phyloP scores from a whole-genome alignment of 2,329 filamentous ascomycete genomes.

The Neonectria faginata region DNA sequence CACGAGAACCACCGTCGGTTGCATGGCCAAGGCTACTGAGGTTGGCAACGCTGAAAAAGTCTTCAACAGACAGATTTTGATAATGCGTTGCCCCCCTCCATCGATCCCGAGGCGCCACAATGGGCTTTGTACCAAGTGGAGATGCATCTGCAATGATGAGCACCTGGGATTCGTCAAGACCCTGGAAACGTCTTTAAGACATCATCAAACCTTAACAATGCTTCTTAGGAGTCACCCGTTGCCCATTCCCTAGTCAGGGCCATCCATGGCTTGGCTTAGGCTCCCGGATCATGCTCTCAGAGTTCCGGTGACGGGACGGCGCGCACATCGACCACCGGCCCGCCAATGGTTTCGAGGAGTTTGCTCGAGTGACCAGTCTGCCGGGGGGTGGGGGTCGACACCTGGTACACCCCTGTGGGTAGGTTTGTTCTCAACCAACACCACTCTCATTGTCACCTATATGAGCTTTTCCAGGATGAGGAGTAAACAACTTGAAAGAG shows the following conservation, averaged over 20 bases:
- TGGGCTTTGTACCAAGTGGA: slow-evolving; percentile 29
- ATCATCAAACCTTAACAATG: slow-evolving; percentile 12
- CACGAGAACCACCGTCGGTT: slow-evolving; percentile 6
- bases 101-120: slow-evolving; percentile 14
- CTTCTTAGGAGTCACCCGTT: slow-evolving; percentile 8
- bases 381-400: slow-evolving; percentile 23
- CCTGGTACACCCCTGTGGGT: slow-evolving; percentile 33
- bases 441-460: slow-evolving; percentile 11
- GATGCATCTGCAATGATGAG: slow-evolving; percentile 27
- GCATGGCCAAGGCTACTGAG: slow-evolving; percentile 15
- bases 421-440: slow-evolving; percentile 35
- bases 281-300: slow-evolving; percentile 17
- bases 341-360: slow-evolving; percentile 9
- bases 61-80: slow-evolving; percentile 31
- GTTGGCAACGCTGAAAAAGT: slow-evolving; percentile 32
- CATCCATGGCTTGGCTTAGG: slow-evolving; percentile 11
- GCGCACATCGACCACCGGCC: slow-evolving; percentile 18
- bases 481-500: slow-evolving; percentile 4
- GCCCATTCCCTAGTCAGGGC: slow-evolving; percentile 1
- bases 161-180: slow-evolving; percentile 19
- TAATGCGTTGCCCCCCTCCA: slow-evolving; percentile 29
- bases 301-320: slow-evolving; percentile 30
- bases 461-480: neutral
- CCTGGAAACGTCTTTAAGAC: slow-evolving; percentile 1
- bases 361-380: slow-evolving; percentile 16